Evolutionary conservation across 2,329 filamentous ascomycete species (phyloP).

Genomic region (Claviceps humidiphila): DNA sequence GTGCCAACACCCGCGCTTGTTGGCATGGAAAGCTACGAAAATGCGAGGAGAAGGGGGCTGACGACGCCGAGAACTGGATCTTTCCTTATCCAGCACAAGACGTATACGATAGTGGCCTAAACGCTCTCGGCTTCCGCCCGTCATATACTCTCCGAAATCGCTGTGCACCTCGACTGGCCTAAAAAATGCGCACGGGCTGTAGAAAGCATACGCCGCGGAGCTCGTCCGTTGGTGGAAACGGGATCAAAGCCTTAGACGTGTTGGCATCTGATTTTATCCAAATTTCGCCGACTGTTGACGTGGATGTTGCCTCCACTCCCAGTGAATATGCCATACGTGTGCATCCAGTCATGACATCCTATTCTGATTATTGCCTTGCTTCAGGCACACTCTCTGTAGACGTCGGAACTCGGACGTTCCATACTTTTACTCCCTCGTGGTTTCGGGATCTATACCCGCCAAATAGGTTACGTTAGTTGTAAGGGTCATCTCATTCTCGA

Average conservation of each 20-base stretch:
- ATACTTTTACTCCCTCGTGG: background rate
- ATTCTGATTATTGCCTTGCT: constrained; percentile 4
- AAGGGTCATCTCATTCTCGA: too few species aligned
- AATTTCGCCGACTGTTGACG: background rate
- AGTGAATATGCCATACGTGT: constrained; percentile 35
- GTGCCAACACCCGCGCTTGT: background rate
- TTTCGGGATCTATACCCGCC: too few species aligned
- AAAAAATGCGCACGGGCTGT: too few species aligned
- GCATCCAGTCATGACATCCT: constrained; percentile 9
- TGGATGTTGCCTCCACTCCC: constrained; percentile 13
- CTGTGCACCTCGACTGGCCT: too few species aligned
- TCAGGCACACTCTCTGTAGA: background rate
- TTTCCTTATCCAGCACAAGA: background rate
- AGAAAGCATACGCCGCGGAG: too few species aligned
- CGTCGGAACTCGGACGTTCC: background rate
- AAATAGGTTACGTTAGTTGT: too few species aligned
- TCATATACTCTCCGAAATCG: too few species aligned
- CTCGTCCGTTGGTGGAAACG: too few species aligned
- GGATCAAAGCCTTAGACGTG: too few species aligned
- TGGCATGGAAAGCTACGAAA: background rate
- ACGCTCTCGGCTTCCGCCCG: too few species aligned
- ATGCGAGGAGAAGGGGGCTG: background rate
- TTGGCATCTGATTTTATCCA: too few species aligned
- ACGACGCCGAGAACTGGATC: background rate
- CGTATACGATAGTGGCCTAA: too few species aligned